A percentile compares a stretch with the other conserved stretches of the same genome.
Evolutionary conservation across 148 eudicot species (phyloP).

Genomic region (Fagopyrum esculentum): DNA sequence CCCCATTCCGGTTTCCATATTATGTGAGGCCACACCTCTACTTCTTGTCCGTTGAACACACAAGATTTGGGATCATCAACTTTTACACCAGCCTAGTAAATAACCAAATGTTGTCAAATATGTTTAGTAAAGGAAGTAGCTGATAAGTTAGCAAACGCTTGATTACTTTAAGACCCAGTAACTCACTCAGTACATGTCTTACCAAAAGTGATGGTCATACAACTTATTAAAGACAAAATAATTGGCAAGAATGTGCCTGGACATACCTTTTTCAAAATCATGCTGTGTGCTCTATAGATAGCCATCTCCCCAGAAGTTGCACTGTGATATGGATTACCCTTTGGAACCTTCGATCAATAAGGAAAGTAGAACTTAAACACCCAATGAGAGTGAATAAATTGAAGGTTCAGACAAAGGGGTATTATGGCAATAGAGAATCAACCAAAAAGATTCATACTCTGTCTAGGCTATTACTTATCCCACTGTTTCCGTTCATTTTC

Average conservation of each 20-base stretch:
- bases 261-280: conserved; percentile 65
- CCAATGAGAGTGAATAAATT: no score
- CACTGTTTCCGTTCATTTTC: background rate
- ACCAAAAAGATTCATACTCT: no score
- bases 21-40: conserved; percentile 85
- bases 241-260: background rate
- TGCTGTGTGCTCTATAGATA: conserved; percentile 78
- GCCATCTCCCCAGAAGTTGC: conserved; percentile 98
- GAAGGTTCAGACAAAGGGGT: no score
- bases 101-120: background rate
- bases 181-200: background rate
- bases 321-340: conserved; percentile 97
- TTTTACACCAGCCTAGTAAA: conserved; percentile 65
- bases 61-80: conserved; percentile 50
- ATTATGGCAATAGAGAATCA: no score
- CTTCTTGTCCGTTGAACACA: conserved; percentile 81
- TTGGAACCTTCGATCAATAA: conserved; percentile 56
- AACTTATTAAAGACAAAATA: background rate
- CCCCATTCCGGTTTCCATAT: conserved; percentile 97
- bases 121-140: background rate
- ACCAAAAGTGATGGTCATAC: background rate
- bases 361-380: background rate
- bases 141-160: no score
- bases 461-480: no score
- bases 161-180: no score